Evolutionary conservation across 371 early-diverging fungal species (phyloP).

Genomic region (Actinomucor elegans): DNA sequence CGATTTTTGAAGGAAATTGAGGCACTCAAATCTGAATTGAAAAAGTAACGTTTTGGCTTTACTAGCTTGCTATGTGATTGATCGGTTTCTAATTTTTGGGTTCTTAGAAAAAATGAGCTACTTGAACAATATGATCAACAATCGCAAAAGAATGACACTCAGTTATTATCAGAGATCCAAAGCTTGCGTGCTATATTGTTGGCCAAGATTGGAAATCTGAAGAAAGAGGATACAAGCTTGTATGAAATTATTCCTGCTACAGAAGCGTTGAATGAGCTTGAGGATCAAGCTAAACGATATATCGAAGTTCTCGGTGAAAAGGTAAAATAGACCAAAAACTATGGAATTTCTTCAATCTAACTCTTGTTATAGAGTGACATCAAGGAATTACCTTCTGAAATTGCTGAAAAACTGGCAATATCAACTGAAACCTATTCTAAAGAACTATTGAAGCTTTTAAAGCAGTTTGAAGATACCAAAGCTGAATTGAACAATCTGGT

Average conservation of each 20-base stretch:
- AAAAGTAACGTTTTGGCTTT: constrained; percentile 38
- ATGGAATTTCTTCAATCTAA: neutral
- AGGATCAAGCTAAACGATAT: constrained; percentile 39
- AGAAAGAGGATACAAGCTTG: constrained; percentile 9
- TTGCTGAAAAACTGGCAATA: constrained; percentile 36
- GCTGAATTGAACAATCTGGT: neutral
- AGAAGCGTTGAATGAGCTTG: constrained; percentile 33
- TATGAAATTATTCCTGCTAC: constrained; percentile 20
- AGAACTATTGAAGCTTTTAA: constrained; percentile 23
- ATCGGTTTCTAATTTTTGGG: neutral
- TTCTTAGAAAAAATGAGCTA: constrained; percentile 29
- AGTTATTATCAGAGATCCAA: constrained; percentile 38
- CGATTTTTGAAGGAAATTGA: constrained; percentile 30
- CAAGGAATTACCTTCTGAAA: constrained; percentile 33
- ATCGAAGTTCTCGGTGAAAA: constrained; percentile 30
- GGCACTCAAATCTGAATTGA: constrained; percentile 22
- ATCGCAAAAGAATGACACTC: constrained; percentile 28
- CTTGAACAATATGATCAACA: constrained; percentile 32
- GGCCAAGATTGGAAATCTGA: constrained; percentile 40
- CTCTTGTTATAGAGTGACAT: constrained; percentile 14
- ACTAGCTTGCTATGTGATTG: neutral
- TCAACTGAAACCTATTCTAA: constrained; percentile 37
- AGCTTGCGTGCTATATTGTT: constrained; percentile 44
- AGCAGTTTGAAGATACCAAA: constrained; percentile 31
- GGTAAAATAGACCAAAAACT: neutral